These are phyloP conservation scores for Drechslerella stenobrocha DNA, from an alignment of 2,329 filamentous ascomycete species.

Conservation along the genomic window DNA sequence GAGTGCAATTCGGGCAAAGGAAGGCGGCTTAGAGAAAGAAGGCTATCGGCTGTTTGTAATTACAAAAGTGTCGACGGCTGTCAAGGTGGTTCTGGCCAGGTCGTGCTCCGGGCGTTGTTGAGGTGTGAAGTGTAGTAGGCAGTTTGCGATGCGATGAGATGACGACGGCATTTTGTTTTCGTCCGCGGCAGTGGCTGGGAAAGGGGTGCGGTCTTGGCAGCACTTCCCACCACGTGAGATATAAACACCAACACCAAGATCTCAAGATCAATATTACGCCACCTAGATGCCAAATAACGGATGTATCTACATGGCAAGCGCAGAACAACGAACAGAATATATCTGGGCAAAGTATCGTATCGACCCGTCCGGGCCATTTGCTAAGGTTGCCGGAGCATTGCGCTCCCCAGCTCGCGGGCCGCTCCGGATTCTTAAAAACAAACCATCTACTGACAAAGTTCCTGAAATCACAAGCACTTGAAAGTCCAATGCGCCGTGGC, in stretches of 20 bases:
- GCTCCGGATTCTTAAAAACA: not conserved
- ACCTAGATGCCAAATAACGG: too few species aligned
- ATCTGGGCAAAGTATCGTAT: too few species aligned
- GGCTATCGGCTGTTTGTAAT: not conserved
- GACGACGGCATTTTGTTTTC: constrained; percentile 17
- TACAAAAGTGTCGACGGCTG: constrained; percentile 2
- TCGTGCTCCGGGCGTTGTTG: too few species aligned
- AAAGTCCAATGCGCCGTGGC: constrained; percentile 4
- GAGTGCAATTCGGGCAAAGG: not conserved
- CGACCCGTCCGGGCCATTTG: too few species aligned
- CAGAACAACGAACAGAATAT: too few species aligned
- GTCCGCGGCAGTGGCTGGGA: constrained; percentile 17
- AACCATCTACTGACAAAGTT: constrained; percentile 2
- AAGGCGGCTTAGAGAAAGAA: not conserved
- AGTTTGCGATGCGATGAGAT: constrained; percentile 13
- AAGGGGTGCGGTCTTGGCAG: constrained; percentile 11
- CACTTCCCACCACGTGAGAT: not conserved
- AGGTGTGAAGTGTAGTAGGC: constrained; percentile 10
- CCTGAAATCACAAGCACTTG: constrained; percentile 2
- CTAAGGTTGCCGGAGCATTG: too few species aligned
- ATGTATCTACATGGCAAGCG: too few species aligned
- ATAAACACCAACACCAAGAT: too few species aligned
- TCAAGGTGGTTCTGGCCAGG: too few species aligned
- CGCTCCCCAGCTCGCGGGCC: too few species aligned
- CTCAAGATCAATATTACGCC: too few species aligned